Conservation (phyloP, 495 filamentous ascomycete genomes). For the Penicillium desertorum region DNA sequence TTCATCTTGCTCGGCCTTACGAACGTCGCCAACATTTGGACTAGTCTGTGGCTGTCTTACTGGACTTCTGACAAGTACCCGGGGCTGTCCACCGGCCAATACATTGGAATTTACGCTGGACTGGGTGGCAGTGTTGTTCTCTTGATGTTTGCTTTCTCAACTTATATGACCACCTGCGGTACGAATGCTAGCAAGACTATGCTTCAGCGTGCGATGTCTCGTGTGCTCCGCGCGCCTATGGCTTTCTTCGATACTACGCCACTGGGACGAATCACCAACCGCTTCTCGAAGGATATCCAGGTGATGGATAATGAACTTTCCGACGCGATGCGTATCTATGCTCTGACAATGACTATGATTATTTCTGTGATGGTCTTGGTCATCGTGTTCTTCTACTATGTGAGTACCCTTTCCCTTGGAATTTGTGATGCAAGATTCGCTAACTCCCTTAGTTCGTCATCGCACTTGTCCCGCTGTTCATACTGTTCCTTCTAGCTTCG, state of each 20-base stretch:
- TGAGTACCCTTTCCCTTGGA: constrained; percentile 19
- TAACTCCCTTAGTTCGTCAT: constrained; percentile 63
- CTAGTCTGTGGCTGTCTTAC: constrained; percentile 87
- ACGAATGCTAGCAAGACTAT: constrained; percentile 80
- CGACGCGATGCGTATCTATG: constrained; percentile 91
- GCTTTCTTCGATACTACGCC: constrained; percentile 97
- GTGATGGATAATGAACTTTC: constrained; percentile 93
- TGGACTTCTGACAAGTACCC: constrained; percentile 77
- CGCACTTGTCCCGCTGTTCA: constrained; percentile 75
- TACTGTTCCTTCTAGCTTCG: constrained; percentile 79
- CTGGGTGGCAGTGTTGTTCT: constrained; percentile 71
- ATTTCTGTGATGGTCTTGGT: constrained; percentile 80
- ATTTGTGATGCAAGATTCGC: background rate
- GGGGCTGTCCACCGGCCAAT: constrained; percentile 54
- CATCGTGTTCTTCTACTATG: constrained; percentile 88
- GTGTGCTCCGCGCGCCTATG: constrained; percentile 88
- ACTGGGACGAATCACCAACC: constrained; percentile 92
- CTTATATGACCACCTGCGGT: constrained; percentile 61
- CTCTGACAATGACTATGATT: constrained; percentile 77
- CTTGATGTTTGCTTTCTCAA: constrained; percentile 75
- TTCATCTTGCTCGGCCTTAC: constrained; percentile 64
- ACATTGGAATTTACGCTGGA: constrained; percentile 84
- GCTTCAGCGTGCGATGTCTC: constrained; percentile 75
- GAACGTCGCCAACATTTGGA: constrained; percentile 81
- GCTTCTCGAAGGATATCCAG: constrained; percentile 93